Base-by-base conservation (phyloP, 2,329 filamentous ascomycete genomes). In the Aspergillus melleus region DNA sequence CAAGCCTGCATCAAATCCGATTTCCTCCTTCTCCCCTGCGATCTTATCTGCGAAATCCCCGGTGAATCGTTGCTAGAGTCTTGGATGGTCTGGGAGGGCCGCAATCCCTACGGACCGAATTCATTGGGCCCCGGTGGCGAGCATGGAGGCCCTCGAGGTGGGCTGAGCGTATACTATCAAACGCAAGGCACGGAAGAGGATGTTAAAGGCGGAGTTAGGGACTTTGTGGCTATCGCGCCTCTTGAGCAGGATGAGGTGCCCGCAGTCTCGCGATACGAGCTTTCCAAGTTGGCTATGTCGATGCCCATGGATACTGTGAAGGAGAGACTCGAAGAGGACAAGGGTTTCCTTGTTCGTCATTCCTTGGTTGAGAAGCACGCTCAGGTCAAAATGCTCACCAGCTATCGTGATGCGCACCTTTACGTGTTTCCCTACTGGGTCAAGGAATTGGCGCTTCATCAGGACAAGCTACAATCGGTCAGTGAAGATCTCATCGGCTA, bases 341-440 rank as follows among this genome's bases (percentile, higher is more conserved):
- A 90, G 63, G 75, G 74, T 29, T 71, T 80, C 44, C 87, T 90
- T 0, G 77, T 96, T 49, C 87, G 94, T 3, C 89, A 94, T 69
- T 87, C 88, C 4, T 82, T 97, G 30, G 79, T 97, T 12, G 84
- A 87, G 59, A 86, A 86, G 65, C 88, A 96, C 70, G 87, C 91
- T 10, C 86, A 87, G 36, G 82, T 96, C 47, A 89, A 89, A 67
- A 89, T 97, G 83, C 83, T 93, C 61, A 94, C 88, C 14, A 91
- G 88, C 4, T 89, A 96, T 73, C 86, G 95, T 47, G 94, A 98
- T 73, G 91, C 94, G 0, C 94, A 98, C 72, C 89, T 98, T 59
- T 99, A 99, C 76, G 87, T 99, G 63, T 91, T 99, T 66, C 95
- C 95, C 0, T 87, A 87, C 66, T 98, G 95, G 94, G 85, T 96